A percentile compares a stretch with the other conserved stretches of the same genome.
phyloP scores from a whole-genome alignment of 2,329 filamentous ascomycete species.

The Dactylellina cionopaga region DNA sequence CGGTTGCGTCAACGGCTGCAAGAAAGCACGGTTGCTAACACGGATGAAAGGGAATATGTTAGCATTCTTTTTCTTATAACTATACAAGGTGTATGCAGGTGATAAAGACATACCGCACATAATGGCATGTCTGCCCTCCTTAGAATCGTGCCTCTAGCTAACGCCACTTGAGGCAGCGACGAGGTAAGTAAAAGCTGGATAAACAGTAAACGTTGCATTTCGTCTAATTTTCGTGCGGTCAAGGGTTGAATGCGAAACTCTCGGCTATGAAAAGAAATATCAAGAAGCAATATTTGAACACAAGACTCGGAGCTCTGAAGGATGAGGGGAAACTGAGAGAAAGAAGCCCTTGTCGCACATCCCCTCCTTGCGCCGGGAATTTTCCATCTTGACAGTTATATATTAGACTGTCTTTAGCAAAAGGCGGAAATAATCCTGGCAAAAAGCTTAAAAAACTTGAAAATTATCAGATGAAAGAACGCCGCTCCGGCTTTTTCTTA shows the following conservation, averaged over 20 bases:
- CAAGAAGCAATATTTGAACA: slow-evolving; percentile 31
- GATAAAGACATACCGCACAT: slow-evolving; percentile 44
- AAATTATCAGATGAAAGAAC: slow-evolving; percentile 50
- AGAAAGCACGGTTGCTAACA: slow-evolving; percentile 29
- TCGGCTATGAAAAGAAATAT: slow-evolving; percentile 18
- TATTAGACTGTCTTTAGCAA: slow-evolving; percentile 21
- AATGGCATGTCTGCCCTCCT: slow-evolving; percentile 25
- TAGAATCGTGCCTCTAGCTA: slow-evolving; percentile 12
- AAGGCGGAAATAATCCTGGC: slow-evolving; percentile 33
- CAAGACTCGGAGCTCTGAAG: slow-evolving; percentile 37
- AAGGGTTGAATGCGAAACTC: slow-evolving; percentile 21
- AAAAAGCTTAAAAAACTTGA: slow-evolving; percentile 20
- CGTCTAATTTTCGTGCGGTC: not conserved
- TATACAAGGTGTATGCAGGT: slow-evolving; percentile 10
- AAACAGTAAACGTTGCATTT: slow-evolving; percentile 30
- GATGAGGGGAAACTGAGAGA: slow-evolving; percentile 30
- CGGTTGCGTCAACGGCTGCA: slow-evolving; percentile 14
- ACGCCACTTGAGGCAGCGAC: slow-evolving; percentile 2
- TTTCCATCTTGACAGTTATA: slow-evolving; percentile 48
- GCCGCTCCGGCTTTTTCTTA: not conserved
- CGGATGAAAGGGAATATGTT: slow-evolving; percentile 14
- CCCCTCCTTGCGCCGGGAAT: slow-evolving; percentile 36
- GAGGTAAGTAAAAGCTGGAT: not conserved
- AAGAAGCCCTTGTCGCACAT: slow-evolving; percentile 42
- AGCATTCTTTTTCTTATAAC: slow-evolving; percentile 1